Evolutionary conservation across 305 asterid species (phyloP), one percentile per base, ranked within the genome.

Genomic region (Rubia tinctorum): DNA sequence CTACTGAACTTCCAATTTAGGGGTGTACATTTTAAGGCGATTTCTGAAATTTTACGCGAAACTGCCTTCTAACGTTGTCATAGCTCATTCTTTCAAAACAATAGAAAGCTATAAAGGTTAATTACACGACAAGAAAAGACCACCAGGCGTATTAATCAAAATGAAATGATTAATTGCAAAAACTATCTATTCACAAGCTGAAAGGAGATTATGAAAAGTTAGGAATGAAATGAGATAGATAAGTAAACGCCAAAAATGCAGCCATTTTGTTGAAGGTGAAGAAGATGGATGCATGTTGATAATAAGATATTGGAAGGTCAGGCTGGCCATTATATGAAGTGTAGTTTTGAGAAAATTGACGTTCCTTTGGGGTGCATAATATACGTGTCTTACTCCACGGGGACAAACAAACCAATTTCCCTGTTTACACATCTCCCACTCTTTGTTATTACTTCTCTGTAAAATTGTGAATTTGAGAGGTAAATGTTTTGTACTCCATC

Each of bases 341-440:
- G 58, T 51, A 76, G 30, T 72, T 55, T 68, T 66, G 59, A 77
- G 77, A 73, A 72, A 75, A 18, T 30, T 71, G 84, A 60, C 58
- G 58, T 56, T 23, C 61, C 84, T 76, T 78, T 84, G 77, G 82
- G 88, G 77, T 77, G 83, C 83, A 77, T 66, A 53, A 58, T 27
- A 53, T 53, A 51, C 58, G 66, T 82, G 82, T 78, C 76, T 69
- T 22, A 70, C 12, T 61, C 68, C 18, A 55, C 45, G 86, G 87
- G 72, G 83, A 86, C 89, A 83, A 83, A 77, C 81, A 83, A 80
- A 83, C 85, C 80, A 81, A 53, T 17, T 82, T 66, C 27, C 27
- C 82, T 82, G 78, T 82, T 79, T 71, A 55, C 72, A 73, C 71
- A 58, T 58, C 72, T 80, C 72, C 13, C 66, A 73, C 71, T 51